Conservation (phyloP, 768 basidiomycete genomes). For the Pulveroboletus ravenelii region DNA sequence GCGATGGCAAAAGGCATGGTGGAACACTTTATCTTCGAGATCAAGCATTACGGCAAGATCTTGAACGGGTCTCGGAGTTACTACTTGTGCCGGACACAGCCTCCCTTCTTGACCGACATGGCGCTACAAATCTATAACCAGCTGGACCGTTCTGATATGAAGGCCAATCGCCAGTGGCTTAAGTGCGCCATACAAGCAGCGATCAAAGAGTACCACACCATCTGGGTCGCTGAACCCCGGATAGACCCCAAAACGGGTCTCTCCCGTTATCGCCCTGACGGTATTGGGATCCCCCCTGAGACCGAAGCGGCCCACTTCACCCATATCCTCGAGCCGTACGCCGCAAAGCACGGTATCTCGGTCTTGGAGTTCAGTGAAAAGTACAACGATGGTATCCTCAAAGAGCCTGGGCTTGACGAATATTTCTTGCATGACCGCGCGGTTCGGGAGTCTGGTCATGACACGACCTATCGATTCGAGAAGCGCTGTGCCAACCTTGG, state of each 20-base stretch:
- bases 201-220: slow-evolving; percentile 97
- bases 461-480: slow-evolving; percentile 96
- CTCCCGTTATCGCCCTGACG: slow-evolving; percentile 90
- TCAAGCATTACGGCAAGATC: slow-evolving; percentile 96
- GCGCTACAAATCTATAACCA: slow-evolving; percentile 97
- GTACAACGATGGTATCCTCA: slow-evolving; percentile 81
- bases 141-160: slow-evolving; percentile 78
- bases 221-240: slow-evolving; percentile 94
- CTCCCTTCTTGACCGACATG: slow-evolving; percentile 98
- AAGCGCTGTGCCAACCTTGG: slow-evolving; percentile 96
- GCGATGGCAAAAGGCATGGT: slow-evolving; percentile 97
- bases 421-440: slow-evolving; percentile 97
- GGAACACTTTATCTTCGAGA: slow-evolving; percentile 98
- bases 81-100: slow-evolving; percentile 95
- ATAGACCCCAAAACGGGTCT: slow-evolving; percentile 93
- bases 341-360: slow-evolving; percentile 85
- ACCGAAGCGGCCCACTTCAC: slow-evolving; percentile 99
- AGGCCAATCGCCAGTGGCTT: slow-evolving; percentile 80
- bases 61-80: slow-evolving; percentile 93
- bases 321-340: slow-evolving; percentile 93
- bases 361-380: slow-evolving; percentile 95
- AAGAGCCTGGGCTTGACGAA: slow-evolving; percentile 88
- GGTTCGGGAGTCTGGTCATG: slow-evolving; percentile 94
- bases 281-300: slow-evolving; percentile 94
- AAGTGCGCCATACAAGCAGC: slow-evolving; percentile 95